phyloP scores from a whole-genome alignment of 176 grass and related monocot species.

The Rhipidocladum racemiflorum region DNA sequence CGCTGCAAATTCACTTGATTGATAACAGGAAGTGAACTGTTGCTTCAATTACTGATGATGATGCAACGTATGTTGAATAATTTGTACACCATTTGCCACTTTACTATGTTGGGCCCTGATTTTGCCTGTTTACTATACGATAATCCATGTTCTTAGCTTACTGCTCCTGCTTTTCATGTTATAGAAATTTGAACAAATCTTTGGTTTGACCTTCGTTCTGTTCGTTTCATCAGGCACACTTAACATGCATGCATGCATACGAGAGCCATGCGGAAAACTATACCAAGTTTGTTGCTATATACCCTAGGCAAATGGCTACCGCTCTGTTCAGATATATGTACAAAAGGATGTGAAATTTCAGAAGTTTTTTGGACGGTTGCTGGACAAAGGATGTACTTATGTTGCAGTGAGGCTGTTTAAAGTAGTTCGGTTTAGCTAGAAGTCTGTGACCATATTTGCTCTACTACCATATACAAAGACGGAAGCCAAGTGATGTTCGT shows the following conservation, averaged over 20 bases:
- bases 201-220: conserved; percentile 20
- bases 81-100: neutral
- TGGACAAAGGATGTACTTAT: neutral
- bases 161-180: neutral
- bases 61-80: neutral
- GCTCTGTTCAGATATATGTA: neutral
- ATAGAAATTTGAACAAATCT: neutral
- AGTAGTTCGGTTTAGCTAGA: neutral
- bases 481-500: neutral
- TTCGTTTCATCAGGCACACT: conserved; percentile 5
- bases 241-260: neutral
- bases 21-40: neutral
- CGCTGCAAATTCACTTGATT: conserved; percentile 4
- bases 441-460: neutral
- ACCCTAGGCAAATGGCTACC: neutral
- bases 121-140: neutral
- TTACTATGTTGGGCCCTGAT: neutral
- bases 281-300: neutral
- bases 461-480: neutral
- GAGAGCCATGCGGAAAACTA: neutral
- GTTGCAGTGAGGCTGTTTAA: neutral
- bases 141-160: neutral
- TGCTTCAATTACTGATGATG: neutral
- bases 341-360: neutral
- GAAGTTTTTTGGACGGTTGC: neutral